Conservation (phyloP, 495 filamentous ascomycete species). For the Pyrenula aspistea region DNA sequence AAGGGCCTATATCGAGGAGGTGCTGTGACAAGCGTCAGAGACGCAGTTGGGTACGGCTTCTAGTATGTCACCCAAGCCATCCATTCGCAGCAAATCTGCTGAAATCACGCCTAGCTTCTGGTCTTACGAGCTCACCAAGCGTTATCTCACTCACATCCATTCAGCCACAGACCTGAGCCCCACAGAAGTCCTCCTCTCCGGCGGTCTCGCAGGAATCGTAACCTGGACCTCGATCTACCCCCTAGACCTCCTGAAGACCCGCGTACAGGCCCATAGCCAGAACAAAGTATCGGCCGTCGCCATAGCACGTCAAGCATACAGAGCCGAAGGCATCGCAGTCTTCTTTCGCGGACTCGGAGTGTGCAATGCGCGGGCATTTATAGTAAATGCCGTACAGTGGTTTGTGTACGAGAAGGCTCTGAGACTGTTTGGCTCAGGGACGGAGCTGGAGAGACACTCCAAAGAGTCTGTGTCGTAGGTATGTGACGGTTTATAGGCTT, state of each 20-base stretch:
- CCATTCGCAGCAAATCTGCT: background rate
- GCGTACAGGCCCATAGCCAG: constrained; percentile 57
- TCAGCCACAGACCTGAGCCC: constrained; percentile 25
- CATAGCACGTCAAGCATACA: constrained; percentile 31
- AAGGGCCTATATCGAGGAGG: constrained; percentile 69
- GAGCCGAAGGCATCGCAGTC: constrained; percentile 44
- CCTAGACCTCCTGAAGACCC: constrained; percentile 79
- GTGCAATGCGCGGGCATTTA: constrained; percentile 71
- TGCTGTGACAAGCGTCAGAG: constrained; percentile 62
- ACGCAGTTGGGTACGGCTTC: constrained; percentile 83
- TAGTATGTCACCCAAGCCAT: constrained; percentile 40
- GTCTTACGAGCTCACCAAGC: constrained; percentile 66
- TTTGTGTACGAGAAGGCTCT: constrained; percentile 79
- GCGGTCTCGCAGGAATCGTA: constrained; percentile 71
- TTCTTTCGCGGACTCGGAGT: constrained; percentile 72
- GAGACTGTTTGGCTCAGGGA: constrained; percentile 15
- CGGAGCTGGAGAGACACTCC: too few species aligned
- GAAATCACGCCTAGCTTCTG: constrained; percentile 47
- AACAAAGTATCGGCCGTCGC: constrained; percentile 4
- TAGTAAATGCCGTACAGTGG: constrained; percentile 78
- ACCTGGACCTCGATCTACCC: constrained; percentile 85
- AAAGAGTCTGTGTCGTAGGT: too few species aligned
- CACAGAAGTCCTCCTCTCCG: constrained; percentile 60
- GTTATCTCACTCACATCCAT: constrained; percentile 26
- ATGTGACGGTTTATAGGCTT: too few species aligned